Percentiles rank a stretch among this genome's conserved stretches.
phyloP scores from a whole-genome alignment of 1,284 basidiomycete species.

The Cryptococcus sp. region DNA sequence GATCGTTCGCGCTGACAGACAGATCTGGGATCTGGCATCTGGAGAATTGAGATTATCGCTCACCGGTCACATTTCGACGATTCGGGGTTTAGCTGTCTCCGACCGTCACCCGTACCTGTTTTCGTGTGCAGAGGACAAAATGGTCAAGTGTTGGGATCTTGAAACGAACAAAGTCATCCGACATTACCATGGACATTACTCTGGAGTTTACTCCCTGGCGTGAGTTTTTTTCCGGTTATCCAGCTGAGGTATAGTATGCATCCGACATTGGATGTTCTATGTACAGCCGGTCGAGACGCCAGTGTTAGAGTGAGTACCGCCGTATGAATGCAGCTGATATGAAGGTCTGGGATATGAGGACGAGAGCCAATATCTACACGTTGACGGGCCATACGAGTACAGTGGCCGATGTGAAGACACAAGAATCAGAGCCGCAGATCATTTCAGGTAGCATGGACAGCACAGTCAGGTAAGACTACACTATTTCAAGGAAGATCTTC shows the following conservation, averaged over 20 bases:
- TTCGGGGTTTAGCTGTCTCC: slow-evolving; percentile 88
- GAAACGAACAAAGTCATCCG: slow-evolving; percentile 98
- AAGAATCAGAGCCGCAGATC: slow-evolving; percentile 94
- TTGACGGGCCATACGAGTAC: slow-evolving; percentile 90
- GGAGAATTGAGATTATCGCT: slow-evolving; percentile 92
- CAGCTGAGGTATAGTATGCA: slow-evolving; percentile 57
- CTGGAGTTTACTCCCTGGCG: slow-evolving; percentile 84
- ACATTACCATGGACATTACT: slow-evolving; percentile 96
- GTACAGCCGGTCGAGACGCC: slow-evolving; percentile 91
- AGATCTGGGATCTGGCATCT: slow-evolving; percentile 95
- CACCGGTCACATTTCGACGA: slow-evolving; percentile 96
- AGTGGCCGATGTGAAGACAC: slow-evolving; percentile 88
- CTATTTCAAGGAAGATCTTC: neutral
- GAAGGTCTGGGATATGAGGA: slow-evolving; percentile 93
- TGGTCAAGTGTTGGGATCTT: slow-evolving; percentile 99
- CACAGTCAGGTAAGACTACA: slow-evolving; percentile 68
- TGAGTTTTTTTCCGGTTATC: slow-evolving; percentile 18
- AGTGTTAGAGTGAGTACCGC: slow-evolving; percentile 66
- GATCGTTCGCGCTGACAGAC: neutral
- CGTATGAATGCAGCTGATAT: neutral
- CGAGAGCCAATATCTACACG: slow-evolving; percentile 91
- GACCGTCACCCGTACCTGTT: slow-evolving; percentile 94
- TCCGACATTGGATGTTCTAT: slow-evolving; percentile 90
- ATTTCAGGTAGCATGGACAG: slow-evolving; percentile 98
- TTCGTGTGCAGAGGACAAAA: slow-evolving; percentile 84